phyloP scores from a whole-genome alignment of 345 rosid species.

The Corchorus olitorius region DNA sequence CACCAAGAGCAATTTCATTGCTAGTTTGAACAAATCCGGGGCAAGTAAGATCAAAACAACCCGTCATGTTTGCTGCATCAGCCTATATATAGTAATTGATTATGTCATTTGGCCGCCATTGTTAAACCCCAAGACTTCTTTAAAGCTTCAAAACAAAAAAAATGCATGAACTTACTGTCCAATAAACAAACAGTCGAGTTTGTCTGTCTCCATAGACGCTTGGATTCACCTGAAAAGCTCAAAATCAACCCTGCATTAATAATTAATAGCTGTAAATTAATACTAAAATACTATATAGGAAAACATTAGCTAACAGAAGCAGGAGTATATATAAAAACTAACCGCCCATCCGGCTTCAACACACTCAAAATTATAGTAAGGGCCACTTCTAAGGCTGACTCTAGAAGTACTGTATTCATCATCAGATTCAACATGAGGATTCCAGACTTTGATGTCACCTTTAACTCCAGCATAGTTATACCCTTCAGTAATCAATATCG shows the following conservation, averaged over 20 bases:
- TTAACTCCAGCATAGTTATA: conserved; percentile 48
- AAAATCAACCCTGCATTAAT: background rate
- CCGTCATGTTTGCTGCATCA: conserved; percentile 49
- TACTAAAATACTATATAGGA: no score
- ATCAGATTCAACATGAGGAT: conserved; percentile 47
- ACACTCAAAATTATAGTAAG: conserved; percentile 44
- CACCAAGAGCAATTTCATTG: conserved; percentile 55
- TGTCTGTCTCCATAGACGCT: conserved; percentile 49
- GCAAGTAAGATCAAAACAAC: conserved; percentile 63
- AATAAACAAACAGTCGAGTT: conserved; percentile 52
- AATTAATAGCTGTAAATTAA: background rate
- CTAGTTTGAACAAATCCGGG: conserved; percentile 66
- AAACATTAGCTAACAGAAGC: background rate
- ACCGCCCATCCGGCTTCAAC: conserved; percentile 64
- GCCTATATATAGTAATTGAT: conserved; percentile 25
- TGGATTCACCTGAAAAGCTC: conserved; percentile 52
- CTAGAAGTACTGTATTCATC: conserved; percentile 53
- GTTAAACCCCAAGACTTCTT: background rate
- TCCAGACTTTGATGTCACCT: conserved; percentile 55
- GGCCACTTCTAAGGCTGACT: conserved; percentile 46
- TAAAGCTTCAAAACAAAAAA: background rate
- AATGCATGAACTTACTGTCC: conserved; percentile 46
- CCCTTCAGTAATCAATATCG: conserved; percentile 47
- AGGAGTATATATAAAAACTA: background rate
- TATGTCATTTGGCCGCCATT: background rate